Percentiles rank a stretch among this genome's conserved stretches.
phyloP scores from a whole-genome alignment of 148 eudicot species.

The Chenopodium formosanum region DNA sequence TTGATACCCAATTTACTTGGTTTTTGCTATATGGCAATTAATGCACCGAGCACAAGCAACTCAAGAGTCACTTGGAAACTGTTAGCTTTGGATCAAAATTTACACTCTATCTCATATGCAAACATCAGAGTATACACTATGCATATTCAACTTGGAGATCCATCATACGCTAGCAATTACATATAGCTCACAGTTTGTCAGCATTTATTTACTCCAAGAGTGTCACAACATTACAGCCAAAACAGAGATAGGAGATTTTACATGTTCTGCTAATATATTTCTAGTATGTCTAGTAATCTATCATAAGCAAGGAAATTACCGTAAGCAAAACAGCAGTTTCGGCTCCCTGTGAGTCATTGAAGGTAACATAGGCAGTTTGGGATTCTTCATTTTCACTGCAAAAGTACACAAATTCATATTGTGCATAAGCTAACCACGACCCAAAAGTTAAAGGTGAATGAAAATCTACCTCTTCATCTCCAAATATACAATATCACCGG shows the following conservation, averaged over 20 bases:
- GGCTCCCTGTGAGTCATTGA: conserved; percentile 84
- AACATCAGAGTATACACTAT: background rate
- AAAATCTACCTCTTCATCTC: conserved; percentile 66
- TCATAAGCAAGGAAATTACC: conserved; percentile 39
- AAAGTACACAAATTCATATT: conserved; percentile 10
- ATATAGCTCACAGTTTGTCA: background rate
- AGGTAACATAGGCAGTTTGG: conserved; percentile 81
- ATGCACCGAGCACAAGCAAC: background rate
- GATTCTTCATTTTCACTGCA: conserved; percentile 69
- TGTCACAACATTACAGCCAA: conserved; percentile 1
- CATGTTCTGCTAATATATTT: background rate
- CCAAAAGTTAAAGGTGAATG: conserved; percentile 3
- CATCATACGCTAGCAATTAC: background rate
- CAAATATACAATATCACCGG: conserved; percentile 81
- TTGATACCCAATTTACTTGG: background rate
- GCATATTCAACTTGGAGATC: background rate
- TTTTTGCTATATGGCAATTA: background rate
- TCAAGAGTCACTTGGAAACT: background rate
- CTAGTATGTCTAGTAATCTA: background rate
- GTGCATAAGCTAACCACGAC: conserved; percentile 8
- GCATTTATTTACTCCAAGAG: background rate
- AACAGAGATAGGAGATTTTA: background rate
- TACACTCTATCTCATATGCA: background rate
- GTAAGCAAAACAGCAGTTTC: conserved; percentile 92
- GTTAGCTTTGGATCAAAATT: background rate